Evolutionary conservation across 768 basidiomycete genomes (phyloP), one percentile per base, ranked within the genome.

Genomic region (Gloeostereum incarnatum): DNA sequence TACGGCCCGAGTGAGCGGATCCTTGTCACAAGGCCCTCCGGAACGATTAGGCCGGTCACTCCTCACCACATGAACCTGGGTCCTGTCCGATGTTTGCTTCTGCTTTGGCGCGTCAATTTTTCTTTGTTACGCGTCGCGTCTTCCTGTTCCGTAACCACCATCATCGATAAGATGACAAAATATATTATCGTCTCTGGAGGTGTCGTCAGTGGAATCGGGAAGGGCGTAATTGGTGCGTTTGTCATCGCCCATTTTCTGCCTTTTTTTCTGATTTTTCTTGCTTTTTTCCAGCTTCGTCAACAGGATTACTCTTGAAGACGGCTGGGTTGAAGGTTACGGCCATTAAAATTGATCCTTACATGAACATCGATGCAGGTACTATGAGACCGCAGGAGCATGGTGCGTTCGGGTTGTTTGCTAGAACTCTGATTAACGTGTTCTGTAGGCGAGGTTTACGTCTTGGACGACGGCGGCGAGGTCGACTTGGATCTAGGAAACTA

Each of bases 281-380:
- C 20, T 8, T 31, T 18, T 41, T 36, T 45, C 27, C 56, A 97
- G 94, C 94, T 47, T 98, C 94, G 19, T 97, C 93, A 35, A 97
- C 94, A 4, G 94, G 94, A 42, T 68, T 98, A 36, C 73, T 98
- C 36, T 71, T 99, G 56, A 97, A 97, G 65, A 97, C 89, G 31
- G 79, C 83, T 25, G 94, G 94, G 33, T 71, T 96, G 44, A 96
- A 92, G 65, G 94, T 97, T 50, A 99, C 94, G 5, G 88, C 94
- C 8, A 97, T 99, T 71, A 99, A 99, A 66, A 98, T 99, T 52
- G 94, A 99, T 58, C 94, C 94, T 11, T 99, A 99, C 51, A 98
- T 99, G 94, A 99, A 99, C 65, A 97, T 99, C 51, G 94, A 99
- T 71, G 94, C 94, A 17, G 94, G 94, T 23, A 98, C 94, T 14